phyloP scores from a whole-genome alignment of 1,139 yeast species.

The Hyphopichia khmerensis region DNA sequence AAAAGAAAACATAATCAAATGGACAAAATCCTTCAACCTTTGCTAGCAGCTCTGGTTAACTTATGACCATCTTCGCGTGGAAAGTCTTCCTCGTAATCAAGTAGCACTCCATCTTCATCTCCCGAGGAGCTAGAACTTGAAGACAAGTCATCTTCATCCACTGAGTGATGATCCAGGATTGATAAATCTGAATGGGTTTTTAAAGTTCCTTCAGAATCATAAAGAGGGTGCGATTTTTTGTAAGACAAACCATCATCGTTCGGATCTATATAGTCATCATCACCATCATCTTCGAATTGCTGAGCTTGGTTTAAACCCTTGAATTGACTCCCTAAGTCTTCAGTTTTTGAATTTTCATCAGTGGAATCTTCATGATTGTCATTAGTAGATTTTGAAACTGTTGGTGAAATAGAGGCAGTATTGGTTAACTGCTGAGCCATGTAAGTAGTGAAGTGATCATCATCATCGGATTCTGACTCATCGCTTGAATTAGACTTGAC shows the following conservation, averaged over 20 bases:
- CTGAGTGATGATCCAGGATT: background rate
- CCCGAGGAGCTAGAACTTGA: conserved; percentile 29
- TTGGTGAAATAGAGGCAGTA: conserved; percentile 56
- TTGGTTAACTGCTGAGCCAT: conserved; percentile 79
- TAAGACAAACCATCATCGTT: conserved; percentile 80
- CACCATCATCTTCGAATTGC: conserved; percentile 27
- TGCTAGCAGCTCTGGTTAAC: conserved; percentile 44
- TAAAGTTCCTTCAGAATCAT: conserved; percentile 43
- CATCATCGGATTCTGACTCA: conserved; percentile 31
- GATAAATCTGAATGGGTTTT: conserved; percentile 11
- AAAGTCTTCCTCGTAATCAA: conserved; percentile 18
- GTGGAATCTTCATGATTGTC: conserved; percentile 13
- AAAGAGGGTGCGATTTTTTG: conserved; percentile 62
- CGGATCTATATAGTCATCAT: conserved; percentile 73
- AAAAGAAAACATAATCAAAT: no score
- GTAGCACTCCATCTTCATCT: conserved; percentile 26
- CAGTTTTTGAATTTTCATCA: conserved; percentile 8
- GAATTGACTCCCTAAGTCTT: conserved; percentile 6
- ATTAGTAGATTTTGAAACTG: conserved; percentile 39
- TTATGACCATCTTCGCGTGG: conserved; percentile 15
- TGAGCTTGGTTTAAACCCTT: background rate
- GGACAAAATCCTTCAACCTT: conserved; percentile 30
- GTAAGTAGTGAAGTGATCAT: conserved; percentile 63
- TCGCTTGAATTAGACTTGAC: conserved; percentile 16
- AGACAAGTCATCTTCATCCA: conserved; percentile 24